Percentiles rank a stretch among this genome's conserved stretches.
phyloP scores from a whole-genome alignment of 2,329 filamentous ascomycete species.

The Leptographium lundbergii region DNA sequence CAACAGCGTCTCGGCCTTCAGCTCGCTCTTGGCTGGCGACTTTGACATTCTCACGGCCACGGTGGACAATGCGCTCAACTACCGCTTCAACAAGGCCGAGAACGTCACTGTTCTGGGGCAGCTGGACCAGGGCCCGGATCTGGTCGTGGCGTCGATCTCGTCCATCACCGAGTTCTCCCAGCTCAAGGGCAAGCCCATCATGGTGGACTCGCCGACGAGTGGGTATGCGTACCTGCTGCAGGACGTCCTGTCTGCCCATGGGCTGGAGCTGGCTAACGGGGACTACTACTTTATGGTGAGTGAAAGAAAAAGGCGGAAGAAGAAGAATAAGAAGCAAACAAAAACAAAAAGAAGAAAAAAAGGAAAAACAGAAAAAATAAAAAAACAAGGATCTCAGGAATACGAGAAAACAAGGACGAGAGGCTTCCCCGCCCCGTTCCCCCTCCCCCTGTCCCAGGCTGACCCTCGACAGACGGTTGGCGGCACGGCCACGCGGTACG shows the following conservation, averaged over 20 bases:
- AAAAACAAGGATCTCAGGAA: neutral
- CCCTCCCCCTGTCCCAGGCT: neutral
- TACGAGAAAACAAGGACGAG: neutral
- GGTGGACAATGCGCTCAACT: constrained; percentile 32
- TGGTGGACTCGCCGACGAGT: constrained; percentile 79
- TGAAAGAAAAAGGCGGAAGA: neutral
- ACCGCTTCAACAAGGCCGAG: constrained; percentile 15
- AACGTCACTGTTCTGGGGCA: constrained; percentile 18
- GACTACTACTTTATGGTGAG: constrained; percentile 3
- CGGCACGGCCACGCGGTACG: constrained; percentile 16
- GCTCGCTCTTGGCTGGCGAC: constrained; percentile 39
- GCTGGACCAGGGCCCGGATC: constrained; percentile 18
- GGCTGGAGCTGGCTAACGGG: constrained; percentile 41
- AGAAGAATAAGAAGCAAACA: neutral
- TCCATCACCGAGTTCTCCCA: constrained; percentile 12
- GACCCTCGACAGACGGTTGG: constrained; percentile 12
- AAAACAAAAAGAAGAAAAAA: neutral
- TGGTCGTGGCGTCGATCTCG: constrained; percentile 16
- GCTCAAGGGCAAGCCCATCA: constrained; percentile 38
- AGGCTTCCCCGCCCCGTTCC: too few relatives aligned
- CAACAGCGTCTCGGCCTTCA: constrained; percentile 81
- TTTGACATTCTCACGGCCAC: constrained; percentile 43
- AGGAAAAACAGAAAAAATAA: neutral
- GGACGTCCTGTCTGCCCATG: constrained; percentile 71
- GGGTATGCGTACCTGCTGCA: constrained; percentile 57